These are phyloP conservation scores for Malassezia dermatis DNA, from an alignment of 1,284 basidiomycete species.

Conservation along the genomic window DNA sequence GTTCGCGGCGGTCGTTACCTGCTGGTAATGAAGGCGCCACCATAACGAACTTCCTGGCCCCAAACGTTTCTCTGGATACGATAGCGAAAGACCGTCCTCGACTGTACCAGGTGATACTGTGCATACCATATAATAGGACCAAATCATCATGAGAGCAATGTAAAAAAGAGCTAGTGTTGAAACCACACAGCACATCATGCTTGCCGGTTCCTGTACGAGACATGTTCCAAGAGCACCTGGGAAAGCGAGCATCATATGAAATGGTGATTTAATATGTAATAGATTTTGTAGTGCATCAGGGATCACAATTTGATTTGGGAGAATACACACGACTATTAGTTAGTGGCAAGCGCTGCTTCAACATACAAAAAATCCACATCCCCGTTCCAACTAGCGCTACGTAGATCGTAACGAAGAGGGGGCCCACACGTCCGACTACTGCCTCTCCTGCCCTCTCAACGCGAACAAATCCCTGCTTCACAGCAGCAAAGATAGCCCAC, in stretches of 20 bases:
- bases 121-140: constrained; percentile 74
- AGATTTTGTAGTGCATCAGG: constrained; percentile 27
- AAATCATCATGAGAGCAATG: constrained; percentile 65
- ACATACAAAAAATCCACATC: constrained; percentile 14
- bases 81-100: constrained; percentile 23
- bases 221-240: constrained; percentile 20
- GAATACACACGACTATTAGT: constrained; percentile 25
- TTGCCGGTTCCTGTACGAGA: constrained; percentile 16
- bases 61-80: constrained; percentile 23
- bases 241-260: constrained; percentile 33
- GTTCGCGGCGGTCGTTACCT: not conserved
- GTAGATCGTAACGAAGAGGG: constrained; percentile 11
- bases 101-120: constrained; percentile 53
- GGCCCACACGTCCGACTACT: constrained; percentile 6
- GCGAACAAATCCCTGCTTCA: constrained; percentile 9
- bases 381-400: constrained; percentile 13
- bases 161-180: constrained; percentile 58
- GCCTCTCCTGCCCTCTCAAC: constrained; percentile 9
- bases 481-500: constrained; percentile 4
- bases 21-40: constrained; percentile 20
- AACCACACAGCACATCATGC: constrained; percentile 23
- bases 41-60: constrained; percentile 37
- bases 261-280: constrained; percentile 25
- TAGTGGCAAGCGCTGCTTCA: not conserved
- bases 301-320: constrained; percentile 22